These are phyloP conservation scores for Blastosporella zonata DNA, from an alignment of 1,284 basidiomycete genomes.

Conservation along the genomic window DNA sequence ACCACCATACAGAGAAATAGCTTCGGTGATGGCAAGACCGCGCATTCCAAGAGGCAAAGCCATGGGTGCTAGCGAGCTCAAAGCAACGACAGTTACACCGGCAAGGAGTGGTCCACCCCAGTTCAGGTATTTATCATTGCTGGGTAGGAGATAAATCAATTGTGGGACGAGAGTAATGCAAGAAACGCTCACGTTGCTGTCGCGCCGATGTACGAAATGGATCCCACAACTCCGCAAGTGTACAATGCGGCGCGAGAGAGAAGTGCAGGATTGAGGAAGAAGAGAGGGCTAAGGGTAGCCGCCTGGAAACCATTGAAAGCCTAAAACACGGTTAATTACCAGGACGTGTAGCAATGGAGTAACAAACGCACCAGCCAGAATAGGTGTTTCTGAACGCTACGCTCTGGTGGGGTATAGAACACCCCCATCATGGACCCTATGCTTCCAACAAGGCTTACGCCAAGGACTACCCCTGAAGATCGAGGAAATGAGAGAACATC, in stretches of 20 bases:
- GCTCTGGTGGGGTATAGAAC: constrained; percentile 73
- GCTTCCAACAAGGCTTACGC: constrained; percentile 75
- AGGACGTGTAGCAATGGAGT: background rate
- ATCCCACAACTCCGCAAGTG: constrained; percentile 82
- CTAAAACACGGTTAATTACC: constrained; percentile 30
- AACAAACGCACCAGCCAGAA: constrained; percentile 65
- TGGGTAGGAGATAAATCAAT: constrained; percentile 23
- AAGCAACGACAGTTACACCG: constrained; percentile 83
- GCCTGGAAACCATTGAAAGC: constrained; percentile 87
- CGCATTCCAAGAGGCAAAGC: constrained; percentile 80
- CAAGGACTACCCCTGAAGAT: constrained; percentile 72
- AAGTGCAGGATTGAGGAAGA: constrained; percentile 84
- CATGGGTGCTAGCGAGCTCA: constrained; percentile 85
- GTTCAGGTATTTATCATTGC: constrained; percentile 83
- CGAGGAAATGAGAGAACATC: background rate
- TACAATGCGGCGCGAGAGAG: constrained; percentile 89
- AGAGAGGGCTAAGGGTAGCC: constrained; percentile 77
- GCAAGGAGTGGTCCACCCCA: constrained; percentile 84
- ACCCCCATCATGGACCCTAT: constrained; percentile 80
- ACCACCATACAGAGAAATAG: constrained; percentile 82
- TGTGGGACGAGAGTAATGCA: background rate
- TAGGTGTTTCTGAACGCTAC: constrained; percentile 66
- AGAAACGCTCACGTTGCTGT: constrained; percentile 65
- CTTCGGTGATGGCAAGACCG: constrained; percentile 73
- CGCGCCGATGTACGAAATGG: constrained; percentile 84